Conservation (phyloP, 2,329 filamentous ascomycete genomes). For the Botrytis pseudocinerea region DNA sequence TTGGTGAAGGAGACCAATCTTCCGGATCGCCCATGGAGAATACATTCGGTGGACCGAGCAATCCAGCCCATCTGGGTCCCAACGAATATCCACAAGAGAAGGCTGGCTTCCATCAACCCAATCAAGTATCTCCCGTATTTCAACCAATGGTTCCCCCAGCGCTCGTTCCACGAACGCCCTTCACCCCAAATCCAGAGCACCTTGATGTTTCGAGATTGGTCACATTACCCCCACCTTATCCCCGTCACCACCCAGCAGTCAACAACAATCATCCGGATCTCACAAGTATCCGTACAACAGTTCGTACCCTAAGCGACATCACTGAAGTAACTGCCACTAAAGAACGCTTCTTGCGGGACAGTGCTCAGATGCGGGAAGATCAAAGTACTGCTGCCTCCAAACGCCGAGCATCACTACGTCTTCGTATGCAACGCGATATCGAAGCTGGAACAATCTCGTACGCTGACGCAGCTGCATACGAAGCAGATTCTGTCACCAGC, state of each 20-base stretch:
- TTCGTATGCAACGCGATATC: conserved; percentile 77
- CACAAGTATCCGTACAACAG: conserved; percentile 70
- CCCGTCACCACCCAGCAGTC: conserved; percentile 89
- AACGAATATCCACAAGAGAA: conserved; percentile 68
- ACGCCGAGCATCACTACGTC: conserved; percentile 64
- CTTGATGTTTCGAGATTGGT: conserved; percentile 90
- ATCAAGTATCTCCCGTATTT: conserved; percentile 36
- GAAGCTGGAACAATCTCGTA: conserved; percentile 77
- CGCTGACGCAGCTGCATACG: conserved; percentile 77
- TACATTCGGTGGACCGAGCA: conserved; percentile 28
- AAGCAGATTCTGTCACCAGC: conserved; percentile 70
- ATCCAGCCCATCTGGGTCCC: conserved; percentile 37
- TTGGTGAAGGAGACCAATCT: conserved; percentile 46
- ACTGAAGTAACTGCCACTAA: conserved; percentile 70
- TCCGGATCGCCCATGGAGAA: conserved; percentile 24
- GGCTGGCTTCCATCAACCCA: conserved; percentile 52
- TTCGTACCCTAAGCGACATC: conserved; percentile 73
- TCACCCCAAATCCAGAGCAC: conserved; percentile 53
- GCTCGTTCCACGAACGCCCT: conserved; percentile 43
- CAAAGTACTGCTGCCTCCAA: conserved; percentile 51
- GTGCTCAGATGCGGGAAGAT: conserved; percentile 59
- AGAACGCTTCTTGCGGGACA: conserved; percentile 57
- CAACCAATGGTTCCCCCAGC: conserved; percentile 33
- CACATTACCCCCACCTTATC: conserved; percentile 90
- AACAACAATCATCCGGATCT: conserved; percentile 95